Evolutionary conservation across 805 yeast genomes (phyloP), one percentile per base, ranked within the genome.

Genomic region (Danielia reshetovae): DNA sequence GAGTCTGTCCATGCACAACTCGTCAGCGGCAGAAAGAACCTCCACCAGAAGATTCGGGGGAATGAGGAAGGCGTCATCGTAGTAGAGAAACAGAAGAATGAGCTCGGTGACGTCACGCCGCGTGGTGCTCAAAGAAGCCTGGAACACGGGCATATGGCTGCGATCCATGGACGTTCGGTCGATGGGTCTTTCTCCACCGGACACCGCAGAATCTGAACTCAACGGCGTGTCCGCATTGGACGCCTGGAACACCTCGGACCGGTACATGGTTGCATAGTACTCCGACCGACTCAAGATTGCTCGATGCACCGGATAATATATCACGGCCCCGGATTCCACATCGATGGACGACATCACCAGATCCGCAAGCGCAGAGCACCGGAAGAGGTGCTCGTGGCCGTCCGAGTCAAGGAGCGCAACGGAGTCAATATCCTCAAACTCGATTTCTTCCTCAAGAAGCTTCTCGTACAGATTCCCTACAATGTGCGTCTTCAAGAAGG

Each of bases 211-310:
- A 10, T 24, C 32, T 15, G 31, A 30, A n/a, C n/a, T n/a, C 5
- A 36, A 21, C 1, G 62, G 62, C 16, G 43, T 17, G 2, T 46
- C 49, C 16, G 30, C 36, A 4, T 40, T 40, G 6, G 51, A 31
- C 11, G 35, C 29, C 4, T 18, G 25, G 36, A 56, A 62, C 2
- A 63, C 46, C 6, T 54, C 62, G 2, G 85, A 77, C 7, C 63
- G 53, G 50, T 85, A 77, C 80, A 83, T 72, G 2, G 77, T 69
- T 33, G 68, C 74, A 48, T 75, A 85, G 54, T 80, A 84, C 28
- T 75, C 81, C 3, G 84, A 73, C 26, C 88, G 59, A 4, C 70
- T 55, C 16, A 85, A 51, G 31, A 84, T 70, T 0, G 84, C 69
- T 27, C 79, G 64, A 54, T 85, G 85, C 4, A 70, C 77, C 1